Evolutionary conservation across 495 filamentous ascomycete species (phyloP), one percentile per base, ranked within the genome.

Genomic region (Pseudomonodictys pantanalensis): DNA sequence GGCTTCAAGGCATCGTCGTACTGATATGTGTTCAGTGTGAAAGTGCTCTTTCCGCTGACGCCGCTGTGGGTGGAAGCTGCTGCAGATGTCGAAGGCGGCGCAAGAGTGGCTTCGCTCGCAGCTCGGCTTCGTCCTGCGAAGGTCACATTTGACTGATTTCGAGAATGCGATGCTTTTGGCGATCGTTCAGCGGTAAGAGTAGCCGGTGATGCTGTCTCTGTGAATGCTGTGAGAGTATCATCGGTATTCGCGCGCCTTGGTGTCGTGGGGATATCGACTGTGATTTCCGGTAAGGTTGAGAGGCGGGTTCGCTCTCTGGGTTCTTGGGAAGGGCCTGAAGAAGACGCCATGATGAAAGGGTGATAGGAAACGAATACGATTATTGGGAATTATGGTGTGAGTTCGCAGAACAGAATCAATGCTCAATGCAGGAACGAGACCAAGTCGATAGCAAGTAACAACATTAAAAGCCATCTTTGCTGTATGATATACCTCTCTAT

Each of bases 1-100:
- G 89, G 84, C 35, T 75, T 77, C 0, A 90, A 71, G 0, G 86
- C 82, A 49, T 88, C 83, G 53, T 83, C 78, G 52, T 83, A 11
- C 1, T n/a, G 41, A 3, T 48, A 15, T 7, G 39, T 32, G 4
- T 55, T 51, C 5, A 62, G 32, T 0, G 58, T 62, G 24, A 25
- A 44, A 17, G 50, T 8, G 44, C 50, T 49, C 4, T 26, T 49
- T 17, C 44, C 58, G 32, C 55, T 44, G 9, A 12, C 32, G 25
- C 43, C 12, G 18, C 56, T 59, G 25, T 35, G 57, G 8, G 39
- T 60, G 1, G 57, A 60, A 18, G 28, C 39, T n/a, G 48, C 48
- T 12, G 48, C 57, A 15, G 57, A 60, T 32, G 57, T 60, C 3
- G 39, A 8, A 10, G 56, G 56, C 3, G 41, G 57, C 9, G 58